phyloP scores from a whole-genome alignment of 2,329 filamentous ascomycete genomes.

The Hypoxylon sp. region DNA sequence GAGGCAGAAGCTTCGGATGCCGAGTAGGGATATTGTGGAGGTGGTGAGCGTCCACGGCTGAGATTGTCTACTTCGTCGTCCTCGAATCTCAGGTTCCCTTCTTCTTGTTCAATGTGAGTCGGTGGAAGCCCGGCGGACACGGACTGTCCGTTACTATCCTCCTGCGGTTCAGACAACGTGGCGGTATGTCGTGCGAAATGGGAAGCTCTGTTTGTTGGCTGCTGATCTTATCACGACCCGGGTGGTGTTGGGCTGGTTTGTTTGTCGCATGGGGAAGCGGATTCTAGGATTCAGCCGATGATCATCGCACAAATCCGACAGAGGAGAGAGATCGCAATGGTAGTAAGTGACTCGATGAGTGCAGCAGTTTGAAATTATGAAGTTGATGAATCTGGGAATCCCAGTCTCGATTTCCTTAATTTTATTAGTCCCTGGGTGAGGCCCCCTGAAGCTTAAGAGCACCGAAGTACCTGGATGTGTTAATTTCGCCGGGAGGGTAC shows the following conservation, averaged over 20 bases:
- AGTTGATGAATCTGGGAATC: constrained; percentile 40
- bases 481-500: constrained; percentile 28
- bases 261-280: constrained; percentile 40
- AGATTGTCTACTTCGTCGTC: constrained; percentile 54
- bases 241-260: constrained; percentile 37
- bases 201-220: constrained; percentile 25
- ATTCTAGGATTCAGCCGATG: constrained; percentile 17
- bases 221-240: constrained; percentile 42
- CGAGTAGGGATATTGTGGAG: constrained; percentile 74
- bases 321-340: constrained; percentile 20
- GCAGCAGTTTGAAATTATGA: constrained; percentile 31
- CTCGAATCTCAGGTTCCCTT: constrained; percentile 50
- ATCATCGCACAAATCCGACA: constrained; percentile 19
- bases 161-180: constrained; percentile 66
- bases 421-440: constrained; percentile 33
- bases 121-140: constrained; percentile 59
- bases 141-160: constrained; percentile 62
- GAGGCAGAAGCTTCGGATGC: constrained; percentile 68
- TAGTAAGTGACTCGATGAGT: constrained; percentile 6
- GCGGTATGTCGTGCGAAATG: constrained; percentile 51
- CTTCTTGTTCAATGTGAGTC: constrained; percentile 46
- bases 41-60: constrained; percentile 65
- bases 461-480: constrained; percentile 21
- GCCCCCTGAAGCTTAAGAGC: constrained; percentile 34
- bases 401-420: constrained; percentile 42